A percentile compares a stretch with the other conserved stretches of the same genome.
These are phyloP conservation scores for Lentinus brumalis DNA, from an alignment of 768 basidiomycete species.

Conservation along the genomic window DNA sequence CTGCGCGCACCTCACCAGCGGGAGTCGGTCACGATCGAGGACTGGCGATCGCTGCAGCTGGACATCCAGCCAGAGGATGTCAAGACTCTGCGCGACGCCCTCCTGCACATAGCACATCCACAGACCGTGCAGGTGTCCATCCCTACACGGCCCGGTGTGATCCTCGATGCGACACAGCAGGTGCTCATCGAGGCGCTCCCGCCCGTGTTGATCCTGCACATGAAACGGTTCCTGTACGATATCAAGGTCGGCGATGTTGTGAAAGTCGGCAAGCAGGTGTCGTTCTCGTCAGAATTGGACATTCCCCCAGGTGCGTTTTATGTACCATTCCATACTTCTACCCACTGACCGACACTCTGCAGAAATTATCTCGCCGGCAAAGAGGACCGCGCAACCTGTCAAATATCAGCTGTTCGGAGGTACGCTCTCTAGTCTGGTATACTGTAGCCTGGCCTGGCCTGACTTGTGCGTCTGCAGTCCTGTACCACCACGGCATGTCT, in stretches of 20 bases:
- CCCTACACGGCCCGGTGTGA: constrained; percentile 53
- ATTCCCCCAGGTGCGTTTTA: constrained; percentile 60
- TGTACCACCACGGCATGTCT: constrained; percentile 92
- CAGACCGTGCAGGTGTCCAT: constrained; percentile 78
- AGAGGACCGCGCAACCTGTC: constrained; percentile 45
- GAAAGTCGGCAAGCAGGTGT: constrained; percentile 83
- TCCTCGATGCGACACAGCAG: constrained; percentile 72
- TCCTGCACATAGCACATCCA: constrained; percentile 74
- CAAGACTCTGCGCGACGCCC: constrained; percentile 79
- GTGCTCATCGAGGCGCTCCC: constrained; percentile 83
- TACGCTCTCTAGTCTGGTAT: constrained; percentile 33
- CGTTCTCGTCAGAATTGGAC: constrained; percentile 76
- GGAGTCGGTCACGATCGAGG: constrained; percentile 88
- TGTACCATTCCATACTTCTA: constrained; percentile 1
- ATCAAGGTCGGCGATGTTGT: constrained; percentile 71
- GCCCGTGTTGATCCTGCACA: constrained; percentile 80
- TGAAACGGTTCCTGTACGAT: constrained; percentile 92
- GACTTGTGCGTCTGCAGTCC: constrained; percentile 43
- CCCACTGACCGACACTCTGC: constrained; percentile 3
- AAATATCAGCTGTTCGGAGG: constrained; percentile 86
- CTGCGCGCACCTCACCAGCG: constrained; percentile 79
- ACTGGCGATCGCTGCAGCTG: constrained; percentile 85
- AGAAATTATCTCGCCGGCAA: constrained; percentile 65
- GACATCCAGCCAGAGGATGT: constrained; percentile 88
- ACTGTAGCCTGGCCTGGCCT: not conserved